Percentiles rank a stretch among this genome's conserved stretches.
These are phyloP conservation scores for Rhodofomes roseus DNA, from an alignment of 1,284 basidiomycete genomes.

Conservation along the genomic window DNA sequence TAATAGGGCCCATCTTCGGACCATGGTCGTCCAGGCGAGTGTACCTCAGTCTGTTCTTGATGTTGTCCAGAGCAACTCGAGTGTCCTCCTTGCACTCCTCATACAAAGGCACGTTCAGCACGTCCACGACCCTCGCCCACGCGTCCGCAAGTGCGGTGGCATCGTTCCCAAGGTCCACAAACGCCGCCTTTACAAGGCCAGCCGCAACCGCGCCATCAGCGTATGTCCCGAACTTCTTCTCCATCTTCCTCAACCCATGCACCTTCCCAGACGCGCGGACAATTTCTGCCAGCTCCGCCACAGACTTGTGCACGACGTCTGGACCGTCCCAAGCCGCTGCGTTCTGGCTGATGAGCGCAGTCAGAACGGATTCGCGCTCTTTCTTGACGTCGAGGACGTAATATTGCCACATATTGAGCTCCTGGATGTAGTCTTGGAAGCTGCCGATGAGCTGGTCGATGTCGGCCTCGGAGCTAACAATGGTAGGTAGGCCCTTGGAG, in stretches of 20 bases:
- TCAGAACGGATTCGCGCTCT: conserved; percentile 53
- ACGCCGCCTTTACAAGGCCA: conserved; percentile 70
- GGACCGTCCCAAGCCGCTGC: conserved; percentile 54
- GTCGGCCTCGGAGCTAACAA: conserved; percentile 62
- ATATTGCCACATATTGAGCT: conserved; percentile 84
- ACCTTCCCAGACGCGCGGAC: conserved; percentile 54
- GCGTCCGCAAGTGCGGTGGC: conserved; percentile 56
- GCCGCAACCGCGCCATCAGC: conserved; percentile 62
- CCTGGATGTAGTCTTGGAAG: conserved; percentile 60
- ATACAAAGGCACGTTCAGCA: conserved; percentile 86
- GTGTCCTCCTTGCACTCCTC: conserved; percentile 82
- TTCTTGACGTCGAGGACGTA: conserved; percentile 78
- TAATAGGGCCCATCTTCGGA: conserved; percentile 82
- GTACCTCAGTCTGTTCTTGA: conserved; percentile 77
- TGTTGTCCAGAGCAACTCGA: conserved; percentile 68
- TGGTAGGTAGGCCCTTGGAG: conserved; percentile 68
- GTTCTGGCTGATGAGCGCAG: conserved; percentile 43
- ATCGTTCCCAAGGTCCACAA: conserved; percentile 47
- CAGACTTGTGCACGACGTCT: conserved; percentile 52
- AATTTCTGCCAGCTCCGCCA: conserved; percentile 68
- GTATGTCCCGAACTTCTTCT: conserved; percentile 64
- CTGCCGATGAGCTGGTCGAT: conserved; percentile 62
- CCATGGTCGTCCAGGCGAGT: conserved; percentile 80
- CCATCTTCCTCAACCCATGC: conserved; percentile 53
- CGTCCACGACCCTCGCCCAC: conserved; percentile 78